Base-by-base conservation (phyloP, 192 early-diverging fungal species). In the Coemansia aciculifera region DNA sequence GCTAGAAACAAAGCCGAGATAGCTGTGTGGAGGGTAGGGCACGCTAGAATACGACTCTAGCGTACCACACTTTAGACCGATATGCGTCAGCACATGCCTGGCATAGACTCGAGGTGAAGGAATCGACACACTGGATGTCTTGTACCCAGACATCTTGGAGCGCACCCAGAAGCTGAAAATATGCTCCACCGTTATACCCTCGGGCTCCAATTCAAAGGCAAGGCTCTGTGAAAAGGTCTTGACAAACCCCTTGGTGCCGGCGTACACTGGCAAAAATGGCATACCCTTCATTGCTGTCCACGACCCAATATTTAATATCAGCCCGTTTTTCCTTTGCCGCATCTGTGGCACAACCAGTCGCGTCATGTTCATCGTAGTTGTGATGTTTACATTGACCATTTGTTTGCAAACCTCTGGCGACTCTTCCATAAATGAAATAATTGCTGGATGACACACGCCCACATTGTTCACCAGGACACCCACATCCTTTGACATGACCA, bases 121-220 rank as follows among this genome's bases (percentile, higher is more conserved):
- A 38, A 93, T 91, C 19, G 90, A 64, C 32, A 88, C 81, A 42
- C 86, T 85, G n/a, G 93, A 75, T 34, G 85, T 87, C 68, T 95
- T 85, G 72, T 97, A 94, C 71, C 97, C 97, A 54, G 88, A 90
- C 95, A 99, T 97, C 43, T 90, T 89, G 3, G 95, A 92, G n/a
- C 89, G 85, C 54, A 97, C 95, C 89, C 95, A 99, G 75, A 92
- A 95, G 31, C 93, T 93, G 65, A 94, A 95, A 48, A 97, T 77
- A 77, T 94, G 88, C 74, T 97, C 87, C 37, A 99, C 94, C 24
- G 89, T 86, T 27, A 98, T 87, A 21, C 90, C 90, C 37, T 88
- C 85, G 2, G 85, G 78, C 43, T 86, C 78, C 57, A 95, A 69
- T 75, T 98, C 97, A 32, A 85, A 86, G 21, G 90, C 94, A 38